phyloP scores from a whole-genome alignment of 2,329 filamentous ascomycete genomes.

The Aspergillus ruber region DNA sequence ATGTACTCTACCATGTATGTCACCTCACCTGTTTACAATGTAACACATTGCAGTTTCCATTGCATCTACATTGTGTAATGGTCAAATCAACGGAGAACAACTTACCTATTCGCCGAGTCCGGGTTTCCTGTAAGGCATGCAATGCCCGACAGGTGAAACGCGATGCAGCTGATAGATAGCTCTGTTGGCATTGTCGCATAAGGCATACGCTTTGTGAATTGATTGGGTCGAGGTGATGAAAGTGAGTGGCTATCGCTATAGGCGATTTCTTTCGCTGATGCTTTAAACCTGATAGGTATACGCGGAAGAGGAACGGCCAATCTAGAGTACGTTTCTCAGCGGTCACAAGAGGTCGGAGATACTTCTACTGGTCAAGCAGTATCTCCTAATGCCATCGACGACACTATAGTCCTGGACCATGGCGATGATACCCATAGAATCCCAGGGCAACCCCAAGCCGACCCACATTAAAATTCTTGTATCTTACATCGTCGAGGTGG shows the following conservation, averaged over 20 bases:
- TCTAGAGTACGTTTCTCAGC: not conserved
- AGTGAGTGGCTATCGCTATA: no score
- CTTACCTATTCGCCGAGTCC: slow-evolving; percentile 3
- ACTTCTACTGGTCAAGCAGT: slow-evolving; percentile 2
- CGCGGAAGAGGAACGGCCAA: slow-evolving; percentile 5
- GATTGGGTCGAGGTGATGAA: slow-evolving; percentile 18
- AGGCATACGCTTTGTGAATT: slow-evolving; percentile 13
- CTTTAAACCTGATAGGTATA: no score
- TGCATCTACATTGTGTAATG: not conserved
- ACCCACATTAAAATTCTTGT: slow-evolving; percentile 5
- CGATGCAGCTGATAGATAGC: slow-evolving; percentile 15
- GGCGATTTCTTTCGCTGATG: no score
- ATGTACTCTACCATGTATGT: no score
- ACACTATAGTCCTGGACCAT: no score
- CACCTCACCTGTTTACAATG: no score
- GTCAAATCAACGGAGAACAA: not conserved
- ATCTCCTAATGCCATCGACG: slow-evolving; percentile 2
- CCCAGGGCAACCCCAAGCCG: not conserved
- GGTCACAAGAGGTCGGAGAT: not conserved
- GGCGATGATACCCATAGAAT: not conserved
- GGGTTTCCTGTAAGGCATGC: slow-evolving; percentile 20
- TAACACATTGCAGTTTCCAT: no score
- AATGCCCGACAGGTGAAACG: slow-evolving; percentile 20
- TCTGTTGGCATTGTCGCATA: slow-evolving; percentile 18
- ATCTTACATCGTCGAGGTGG: slow-evolving; percentile 14